Conservation (phyloP, 2,329 filamentous ascomycete species). For the Claviceps citrina region DNA sequence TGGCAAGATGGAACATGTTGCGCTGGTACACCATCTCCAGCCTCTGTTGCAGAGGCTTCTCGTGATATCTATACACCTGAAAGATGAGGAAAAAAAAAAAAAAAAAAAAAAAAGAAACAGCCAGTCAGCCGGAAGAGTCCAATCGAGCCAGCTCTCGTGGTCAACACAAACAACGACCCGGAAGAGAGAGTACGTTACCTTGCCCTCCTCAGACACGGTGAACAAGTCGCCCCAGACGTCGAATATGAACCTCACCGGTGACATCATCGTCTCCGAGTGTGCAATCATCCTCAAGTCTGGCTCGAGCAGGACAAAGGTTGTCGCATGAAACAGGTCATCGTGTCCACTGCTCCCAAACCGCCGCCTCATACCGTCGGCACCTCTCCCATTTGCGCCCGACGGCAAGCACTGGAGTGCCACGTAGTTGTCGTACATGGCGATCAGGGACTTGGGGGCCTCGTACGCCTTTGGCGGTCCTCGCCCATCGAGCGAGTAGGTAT, state of each 20-base stretch:
- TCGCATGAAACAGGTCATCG: conserved; percentile 71
- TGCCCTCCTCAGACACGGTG: conserved; percentile 80
- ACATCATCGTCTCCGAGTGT: conserved; percentile 72
- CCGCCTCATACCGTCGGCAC: conserved; percentile 47
- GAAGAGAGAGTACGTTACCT: conserved; percentile 48
- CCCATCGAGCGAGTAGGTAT: conserved; percentile 77
- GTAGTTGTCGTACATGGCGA: conserved; percentile 71
- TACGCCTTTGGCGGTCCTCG: conserved; percentile 80
- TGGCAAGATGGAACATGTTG: conserved; percentile 81
- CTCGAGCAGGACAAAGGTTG: conserved; percentile 81
- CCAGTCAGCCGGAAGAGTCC: background rate
- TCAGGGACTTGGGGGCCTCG: conserved; percentile 73
- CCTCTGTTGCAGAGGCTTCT: conserved; percentile 79
- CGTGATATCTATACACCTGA: conserved; percentile 72
- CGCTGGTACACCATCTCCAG: conserved; percentile 87
- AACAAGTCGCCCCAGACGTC: conserved; percentile 85
- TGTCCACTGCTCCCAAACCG: conserved; percentile 55
- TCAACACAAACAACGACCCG: no score
- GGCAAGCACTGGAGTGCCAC: conserved; percentile 74
- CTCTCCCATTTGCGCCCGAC: conserved; percentile 33
- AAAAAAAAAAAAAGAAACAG: background rate
- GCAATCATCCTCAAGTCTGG: conserved; percentile 80
- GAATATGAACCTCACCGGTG: conserved; percentile 66
- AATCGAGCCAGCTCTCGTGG: no score
- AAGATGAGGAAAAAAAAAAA: background rate